Base-by-base conservation (phyloP, 331 rosid genomes). In the Ulmus americana region DNA sequence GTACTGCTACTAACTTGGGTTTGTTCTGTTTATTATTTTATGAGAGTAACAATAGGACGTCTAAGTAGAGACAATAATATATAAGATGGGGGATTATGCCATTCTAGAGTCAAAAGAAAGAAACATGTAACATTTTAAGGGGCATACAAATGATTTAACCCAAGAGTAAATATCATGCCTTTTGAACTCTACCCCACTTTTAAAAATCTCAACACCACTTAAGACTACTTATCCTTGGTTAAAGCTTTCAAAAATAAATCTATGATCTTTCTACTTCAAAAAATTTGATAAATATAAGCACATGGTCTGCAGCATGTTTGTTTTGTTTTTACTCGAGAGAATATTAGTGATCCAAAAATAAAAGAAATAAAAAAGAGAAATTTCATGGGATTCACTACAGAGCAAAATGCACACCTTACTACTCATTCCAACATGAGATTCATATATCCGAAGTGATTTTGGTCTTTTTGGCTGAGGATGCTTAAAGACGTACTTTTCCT, bases 371-470 rank as follows among this genome's bases (percentile, higher is more conserved):
- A 0, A 6, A 10, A 55, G 58, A 68, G 74, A 56, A 6, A 53
- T 11, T 56, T 16, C 59, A 63, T 18, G 39, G 11, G 11, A 77
- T 70, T 49, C n/a, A 64, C 72, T 61, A 70, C 57, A 71, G 12
- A 65, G n/a, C 52, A 65, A 62, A 54, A 68, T 79, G 61, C 84
- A 22, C 71, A 92, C 97, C 77, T 85, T 83, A 78, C 98, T 92
- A 68, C 98, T 92, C 98, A 92, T 92, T 76, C 98, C 98, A 28
- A 92, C 81, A 59, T 89, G 98, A 56, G 95, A 51, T 80, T 92
- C 98, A 47, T 92, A 92, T 75, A 92, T 87, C 71, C 98, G 80
- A 48, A 92, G 96, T 70, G 98, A 86, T 42, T 81, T 76, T 59
- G 98, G 98, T 77, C 81, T 90, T 73, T 77, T 82, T 14, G 98